A percentile compares a stretch with the other conserved stretches of the same genome.
phyloP scores from a whole-genome alignment of 768 basidiomycete species.

The Leccinum uliginosum region DNA sequence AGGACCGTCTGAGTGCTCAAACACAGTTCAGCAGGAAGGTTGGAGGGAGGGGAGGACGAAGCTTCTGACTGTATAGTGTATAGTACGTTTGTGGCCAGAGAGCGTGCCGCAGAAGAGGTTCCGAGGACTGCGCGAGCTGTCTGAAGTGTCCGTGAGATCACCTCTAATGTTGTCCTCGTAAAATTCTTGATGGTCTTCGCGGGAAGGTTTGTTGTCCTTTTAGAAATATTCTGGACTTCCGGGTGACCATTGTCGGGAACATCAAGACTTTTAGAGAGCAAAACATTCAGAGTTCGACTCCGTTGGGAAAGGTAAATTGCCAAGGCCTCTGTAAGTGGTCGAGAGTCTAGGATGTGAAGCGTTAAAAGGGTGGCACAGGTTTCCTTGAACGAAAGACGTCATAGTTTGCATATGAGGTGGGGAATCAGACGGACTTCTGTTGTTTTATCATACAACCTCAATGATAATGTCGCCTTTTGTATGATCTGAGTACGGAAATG shows the following conservation, averaged over 20 bases:
- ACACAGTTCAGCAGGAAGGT: slow-evolving; percentile 47
- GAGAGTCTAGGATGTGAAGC: slow-evolving; percentile 85
- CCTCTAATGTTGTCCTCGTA: slow-evolving; percentile 47
- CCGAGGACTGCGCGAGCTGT: slow-evolving; percentile 58
- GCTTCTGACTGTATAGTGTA: slow-evolving; percentile 57
- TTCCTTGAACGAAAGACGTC: slow-evolving; percentile 40
- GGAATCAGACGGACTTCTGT: slow-evolving; percentile 41
- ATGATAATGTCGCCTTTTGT: slow-evolving; percentile 79
- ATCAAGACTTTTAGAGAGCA: slow-evolving; percentile 36
- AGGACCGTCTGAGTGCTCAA: slow-evolving; percentile 69
- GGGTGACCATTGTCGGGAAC: slow-evolving; percentile 29
- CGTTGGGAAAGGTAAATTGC: slow-evolving; percentile 69
- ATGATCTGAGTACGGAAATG: slow-evolving; percentile 87
- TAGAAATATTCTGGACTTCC: slow-evolving; percentile 10
- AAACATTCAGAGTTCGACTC: slow-evolving; percentile 48
- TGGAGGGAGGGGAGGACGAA: slow-evolving; percentile 18
- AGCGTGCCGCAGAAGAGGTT: slow-evolving; percentile 28
- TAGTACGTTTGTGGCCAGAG: slow-evolving; percentile 56
- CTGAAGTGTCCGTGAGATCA: slow-evolving; percentile 55
- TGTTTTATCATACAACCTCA: slow-evolving; percentile 57
- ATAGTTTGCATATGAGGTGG: neutral
- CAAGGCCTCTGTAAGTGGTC: slow-evolving; percentile 71
- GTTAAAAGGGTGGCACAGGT: slow-evolving; percentile 76
- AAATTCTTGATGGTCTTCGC: slow-evolving; percentile 47
- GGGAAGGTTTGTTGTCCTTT: slow-evolving; percentile 7